Evolutionary conservation across 176 grass and related monocot species (phyloP), one percentile per base, ranked within the genome.

Genomic region (Otatea glauca): DNA sequence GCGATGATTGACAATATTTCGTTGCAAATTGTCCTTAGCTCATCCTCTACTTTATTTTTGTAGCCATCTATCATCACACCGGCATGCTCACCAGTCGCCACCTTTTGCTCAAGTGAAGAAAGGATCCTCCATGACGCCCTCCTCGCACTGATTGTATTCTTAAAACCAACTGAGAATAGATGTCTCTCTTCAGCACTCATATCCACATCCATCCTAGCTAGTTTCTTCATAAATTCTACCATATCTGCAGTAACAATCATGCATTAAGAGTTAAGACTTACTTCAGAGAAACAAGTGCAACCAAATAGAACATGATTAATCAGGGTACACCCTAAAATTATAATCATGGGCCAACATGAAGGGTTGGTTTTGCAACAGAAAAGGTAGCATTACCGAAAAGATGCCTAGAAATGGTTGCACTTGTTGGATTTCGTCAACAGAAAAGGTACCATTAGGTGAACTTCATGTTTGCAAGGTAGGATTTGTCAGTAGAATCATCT

Each of bases 181-280:
- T 90, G 83, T 37, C 95, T 91, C 83, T 98, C 92, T 65, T 98
- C 91, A 70, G 89, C 71, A 51, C 67, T 98, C 84, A 94, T 88
- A 78, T 95, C 96, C 39, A 98, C 78, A 80, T 98, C 92, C 96
- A 98, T 93, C 89, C 87, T 85, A 50, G 92, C 96, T 73, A 95
- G 88, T 15, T 80, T 90, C 76, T 88, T 98, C 91, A 98, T 90
- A 86, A 59, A 91, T 24, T 93, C 85, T 53, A 94, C 84, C 95
- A 93, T 93, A 81, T 98, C 95, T 98, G 61, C 75, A 84, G 34
- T 68, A 82, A 75, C 6, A 65, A 44, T 49, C 41, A 71, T 85
- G 78, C 17, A 32, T 43, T 61, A 54, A 10, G 47, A 74, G 49
- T 74, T 58, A 38, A 79, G 38, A 50, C 1, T 80, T 68, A 58